These are phyloP conservation scores for Penicillium nordicum DNA, from an alignment of 2,329 filamentous ascomycete genomes.

Conservation along the genomic window DNA sequence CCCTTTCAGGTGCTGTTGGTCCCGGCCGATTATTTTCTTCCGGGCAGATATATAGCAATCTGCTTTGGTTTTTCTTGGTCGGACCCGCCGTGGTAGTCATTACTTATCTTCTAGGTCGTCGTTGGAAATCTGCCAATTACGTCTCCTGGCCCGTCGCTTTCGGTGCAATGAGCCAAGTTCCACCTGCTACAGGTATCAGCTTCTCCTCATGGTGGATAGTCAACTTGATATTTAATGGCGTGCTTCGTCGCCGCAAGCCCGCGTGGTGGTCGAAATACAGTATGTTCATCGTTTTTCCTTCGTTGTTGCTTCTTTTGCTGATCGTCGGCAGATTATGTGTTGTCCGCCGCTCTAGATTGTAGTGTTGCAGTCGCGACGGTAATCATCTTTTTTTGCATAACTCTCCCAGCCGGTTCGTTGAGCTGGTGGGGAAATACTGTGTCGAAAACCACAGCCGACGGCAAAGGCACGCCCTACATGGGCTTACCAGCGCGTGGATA, in stretches of 20 bases:
- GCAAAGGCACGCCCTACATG: conserved; percentile 37
- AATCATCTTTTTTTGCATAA: conserved; percentile 46
- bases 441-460: conserved; percentile 41
- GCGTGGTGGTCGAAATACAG: conserved; percentile 52
- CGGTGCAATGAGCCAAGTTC: conserved; percentile 61
- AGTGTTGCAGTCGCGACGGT: conserved; percentile 44
- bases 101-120: conserved; percentile 58
- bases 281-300: conserved; percentile 15
- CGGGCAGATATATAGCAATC: conserved; percentile 58
- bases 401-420: conserved; percentile 39
- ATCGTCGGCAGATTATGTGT: conserved; percentile 36
- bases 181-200: conserved; percentile 66
- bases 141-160: conserved; percentile 67
- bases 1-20: conserved; percentile 55
- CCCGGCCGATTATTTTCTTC: conserved; percentile 65
- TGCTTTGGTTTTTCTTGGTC: conserved; percentile 70
- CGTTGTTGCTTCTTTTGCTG: conserved; percentile 1
- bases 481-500: conserved; percentile 25
- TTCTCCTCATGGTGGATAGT: conserved; percentile 65
- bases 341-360: conserved; percentile 45
- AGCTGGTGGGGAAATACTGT: conserved; percentile 46
- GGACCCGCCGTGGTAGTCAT: conserved; percentile 61
- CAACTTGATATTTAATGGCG: conserved; percentile 47
- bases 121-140: conserved; percentile 61
- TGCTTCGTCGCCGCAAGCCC: conserved; percentile 42